Evolutionary conservation across 1,139 yeast genomes (phyloP), one percentile per base, ranked within the genome.

Genomic region (Pichia sp.): DNA sequence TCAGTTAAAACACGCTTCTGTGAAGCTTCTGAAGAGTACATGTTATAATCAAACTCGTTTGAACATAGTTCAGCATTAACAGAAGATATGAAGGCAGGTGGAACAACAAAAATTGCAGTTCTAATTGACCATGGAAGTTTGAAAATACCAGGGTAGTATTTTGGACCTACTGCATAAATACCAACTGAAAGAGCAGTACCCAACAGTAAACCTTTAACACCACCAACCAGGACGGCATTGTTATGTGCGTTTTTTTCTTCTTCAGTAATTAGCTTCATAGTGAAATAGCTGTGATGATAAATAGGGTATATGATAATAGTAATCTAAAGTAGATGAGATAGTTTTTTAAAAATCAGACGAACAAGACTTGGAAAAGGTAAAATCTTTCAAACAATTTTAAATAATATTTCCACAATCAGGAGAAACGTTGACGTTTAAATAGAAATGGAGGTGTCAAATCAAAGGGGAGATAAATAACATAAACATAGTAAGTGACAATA

Each of bases 241-340:
- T 72, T 70, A 65, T 85, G 90, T 8, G 79, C 87, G 47, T 72
- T 70, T 50, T 78, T 72, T 68, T 85, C 92, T 64, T 81, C 85
- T 52, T 76, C 71, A 24, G 83, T 68, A 40, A 83, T 71, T 53
- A 85, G 63, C 73, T 85, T 85, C 95, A 85, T 85, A n/a, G 20
- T 59, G 34, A 22, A n/a, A 7, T 7, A n/a, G 2, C 7, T 29
- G 11, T 13, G 15, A 11, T 34, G 16, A 18, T 34, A 34, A 34
- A 8, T 18, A 30, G 36, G 36, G 13, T 32, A 32, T 32, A 18
- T 16, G 11, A 25, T 25, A 25, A 25, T 25, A 25, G 9, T 25
- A 7, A 25, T 6, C 9, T 25, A 9, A 7, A 25, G 9, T 25
- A 25, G 16, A 20, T 12, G 7, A 20, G 11, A 7, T 30, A 30